Conservation (phyloP, 371 early-diverging fungal species). For the Syncephalastrum racemosum region DNA sequence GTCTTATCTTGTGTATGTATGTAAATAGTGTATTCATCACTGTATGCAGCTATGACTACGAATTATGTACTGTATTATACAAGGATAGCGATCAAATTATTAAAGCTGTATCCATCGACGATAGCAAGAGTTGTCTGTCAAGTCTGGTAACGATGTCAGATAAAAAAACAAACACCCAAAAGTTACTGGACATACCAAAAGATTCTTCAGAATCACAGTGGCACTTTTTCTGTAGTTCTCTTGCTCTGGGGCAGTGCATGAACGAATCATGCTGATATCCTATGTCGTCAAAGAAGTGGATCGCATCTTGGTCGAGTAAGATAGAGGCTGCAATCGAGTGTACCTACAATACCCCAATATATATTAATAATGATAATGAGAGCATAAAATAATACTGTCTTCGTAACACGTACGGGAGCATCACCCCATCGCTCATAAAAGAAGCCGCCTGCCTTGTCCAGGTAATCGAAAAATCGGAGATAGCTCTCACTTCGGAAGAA, state of each 20-base stretch:
- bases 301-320: conserved; percentile 61
- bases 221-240: conserved; percentile 56
- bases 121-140: conserved; percentile 34
- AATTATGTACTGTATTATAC: too few relatives aligned
- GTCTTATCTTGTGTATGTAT: too few relatives aligned
- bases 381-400: conserved; percentile 2
- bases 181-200: conserved; percentile 33
- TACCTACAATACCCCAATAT: conserved; percentile 33
- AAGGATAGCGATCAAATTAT: too few relatives aligned
- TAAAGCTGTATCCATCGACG: conserved; percentile 21
- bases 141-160: conserved; percentile 14
- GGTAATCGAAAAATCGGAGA: conserved; percentile 74
- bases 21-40: too few relatives aligned
- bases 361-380: conserved; percentile 11
- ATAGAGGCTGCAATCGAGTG: conserved; percentile 83
- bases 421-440: conserved; percentile 75
- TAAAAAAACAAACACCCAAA: background rate
- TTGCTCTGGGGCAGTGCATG: conserved; percentile 63
- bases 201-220: conserved; percentile 60
- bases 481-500: conserved; percentile 80
- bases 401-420: conserved; percentile 60
- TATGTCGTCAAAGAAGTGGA: conserved; percentile 90
- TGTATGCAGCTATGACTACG: too few relatives aligned
- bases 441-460: conserved; percentile 89
- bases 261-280: conserved; percentile 75